Evolutionary conservation across 371 early-diverging fungal genomes (phyloP), one percentile per base, ranked within the genome.

Genomic region (Rhizopus microsporus): DNA sequence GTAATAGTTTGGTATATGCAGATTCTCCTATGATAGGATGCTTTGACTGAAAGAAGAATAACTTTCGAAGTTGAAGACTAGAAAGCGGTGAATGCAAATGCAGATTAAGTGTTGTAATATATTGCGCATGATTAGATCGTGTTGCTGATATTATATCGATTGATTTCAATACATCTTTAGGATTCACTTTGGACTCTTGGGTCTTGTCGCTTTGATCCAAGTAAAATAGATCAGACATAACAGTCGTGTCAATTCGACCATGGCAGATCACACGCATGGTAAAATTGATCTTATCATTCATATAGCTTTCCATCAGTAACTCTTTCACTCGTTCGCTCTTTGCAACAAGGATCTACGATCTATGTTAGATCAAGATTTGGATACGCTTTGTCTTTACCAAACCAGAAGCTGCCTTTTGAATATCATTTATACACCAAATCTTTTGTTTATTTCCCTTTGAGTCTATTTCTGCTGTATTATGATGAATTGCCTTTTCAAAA

Each of bases 1-100:
- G 72, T 23, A 89, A 71, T 1, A 75, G 73, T 16, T 68, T 70
- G 1, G 89, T 77, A 45, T 77, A 77, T 15, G 65, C 75, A 10
- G 85, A 85, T 45, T 80, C 76, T 15, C 91, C 91, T 5, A 87
- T 80, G 16, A 87, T 80, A 1, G 91, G 89, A 33, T 84, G 67
- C 0, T 64, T 45, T 2, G 77, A 62, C 35, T 69, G 63, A 23
- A 71, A 62, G 35, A 68, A 81, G 45, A 77, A 66, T 9, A 71
- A 38, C 30, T 77, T 67, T 31, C 84, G 71, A 10, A 82, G 48
- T 9, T 70, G 63, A 16, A 63, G 52, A 13, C 71, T 80, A 29
- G 66, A 61, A 7, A 62, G 48, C 1, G 81, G 80, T 6, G 79
- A 69, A 7, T 46, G 51, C 12, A 78, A 59, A 2, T 60, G 56